Evolutionary conservation across 345 rosid species (phyloP).

Genomic region (Brassica napus): DNA sequence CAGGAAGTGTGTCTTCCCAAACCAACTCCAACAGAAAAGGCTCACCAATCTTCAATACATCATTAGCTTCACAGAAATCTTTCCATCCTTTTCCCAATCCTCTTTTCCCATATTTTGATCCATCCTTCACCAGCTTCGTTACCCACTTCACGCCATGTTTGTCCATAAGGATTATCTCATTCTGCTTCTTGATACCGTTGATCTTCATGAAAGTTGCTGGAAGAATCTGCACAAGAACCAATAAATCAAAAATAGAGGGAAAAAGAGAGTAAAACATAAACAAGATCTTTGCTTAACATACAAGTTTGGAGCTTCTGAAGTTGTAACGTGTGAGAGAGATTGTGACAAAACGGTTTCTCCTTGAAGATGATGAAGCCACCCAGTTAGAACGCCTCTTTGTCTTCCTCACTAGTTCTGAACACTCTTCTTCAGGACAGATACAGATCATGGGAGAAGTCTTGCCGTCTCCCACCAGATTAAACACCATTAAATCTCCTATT

Average conservation of each 20-base stretch:
- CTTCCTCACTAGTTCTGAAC: slow-evolving; percentile 14
- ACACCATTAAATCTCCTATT: slow-evolving; percentile 20
- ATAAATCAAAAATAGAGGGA: background rate
- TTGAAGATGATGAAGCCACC: slow-evolving; percentile 18
- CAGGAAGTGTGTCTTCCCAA: slow-evolving; percentile 18
- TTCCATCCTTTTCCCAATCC: slow-evolving; percentile 35
- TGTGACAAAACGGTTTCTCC: slow-evolving; percentile 5
- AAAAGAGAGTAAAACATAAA: background rate
- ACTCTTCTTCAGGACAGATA: slow-evolving; percentile 28
- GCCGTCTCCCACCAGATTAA: slow-evolving; percentile 29
- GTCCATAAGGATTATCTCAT: slow-evolving; percentile 13
- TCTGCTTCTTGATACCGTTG: slow-evolving; percentile 4
- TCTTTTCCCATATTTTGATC: slow-evolving; percentile 9
- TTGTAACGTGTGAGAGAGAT: slow-evolving; percentile 28
- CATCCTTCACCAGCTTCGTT: slow-evolving; percentile 6
- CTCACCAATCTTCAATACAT: background rate
- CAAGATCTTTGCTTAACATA: slow-evolving; percentile 8
- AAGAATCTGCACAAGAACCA: slow-evolving; percentile 20
- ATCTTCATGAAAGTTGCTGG: background rate
- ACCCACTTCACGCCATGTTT: slow-evolving; percentile 12
- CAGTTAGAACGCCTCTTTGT: background rate
- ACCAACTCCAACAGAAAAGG: slow-evolving; percentile 24
- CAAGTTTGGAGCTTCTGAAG: slow-evolving; percentile 22
- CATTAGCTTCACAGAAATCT: slow-evolving; percentile 22
- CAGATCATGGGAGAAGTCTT: slow-evolving; percentile 18